Evolutionary conservation across 768 basidiomycete species (phyloP).

Genomic region (Cystobasidium tubakii): DNA sequence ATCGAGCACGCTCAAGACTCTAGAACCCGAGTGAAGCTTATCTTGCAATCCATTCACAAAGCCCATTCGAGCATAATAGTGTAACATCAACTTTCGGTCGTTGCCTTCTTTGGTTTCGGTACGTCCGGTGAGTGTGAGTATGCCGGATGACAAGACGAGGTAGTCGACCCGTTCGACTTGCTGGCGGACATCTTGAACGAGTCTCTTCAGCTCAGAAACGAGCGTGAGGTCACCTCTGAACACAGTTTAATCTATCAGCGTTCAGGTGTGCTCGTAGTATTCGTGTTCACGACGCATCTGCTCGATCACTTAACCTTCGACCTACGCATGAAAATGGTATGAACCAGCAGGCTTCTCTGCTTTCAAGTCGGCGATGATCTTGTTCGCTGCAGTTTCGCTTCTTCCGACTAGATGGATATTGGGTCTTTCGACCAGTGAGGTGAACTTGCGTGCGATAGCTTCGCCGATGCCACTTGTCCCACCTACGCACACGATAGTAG

Average conservation of each 20-base stretch:
- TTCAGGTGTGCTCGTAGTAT: background rate
- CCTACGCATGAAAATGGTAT: slow-evolving; percentile 17
- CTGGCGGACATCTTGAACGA: background rate
- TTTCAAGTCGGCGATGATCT: slow-evolving; percentile 1
- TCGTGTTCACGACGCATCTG: background rate
- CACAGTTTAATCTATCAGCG: background rate
- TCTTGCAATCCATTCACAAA: slow-evolving; percentile 6
- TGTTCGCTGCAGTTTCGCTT: slow-evolving; percentile 1
- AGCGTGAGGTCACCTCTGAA: slow-evolving; percentile 14
- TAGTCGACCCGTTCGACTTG: slow-evolving; percentile 15
- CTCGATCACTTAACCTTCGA: background rate
- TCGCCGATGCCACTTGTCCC: slow-evolving; percentile 21
- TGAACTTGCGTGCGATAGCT: slow-evolving; percentile 17
- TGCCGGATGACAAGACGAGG: slow-evolving; percentile 1
- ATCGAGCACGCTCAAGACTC: slow-evolving; percentile 26
- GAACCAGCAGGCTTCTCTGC: slow-evolving; percentile 15
- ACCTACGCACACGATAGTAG: slow-evolving; percentile 19
- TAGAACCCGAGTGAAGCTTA: background rate
- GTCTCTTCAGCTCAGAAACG: slow-evolving; percentile 15
- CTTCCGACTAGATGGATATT: slow-evolving; percentile 16
- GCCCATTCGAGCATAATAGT: slow-evolving; percentile 17
- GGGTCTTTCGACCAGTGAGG: background rate
- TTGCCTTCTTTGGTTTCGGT: slow-evolving; percentile 29
- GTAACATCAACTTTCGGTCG: slow-evolving; percentile 26
- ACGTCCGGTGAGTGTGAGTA: slow-evolving; percentile 12